Conservation (phyloP, 257 asterid genomes). For the Gentiana dahurica region DNA sequence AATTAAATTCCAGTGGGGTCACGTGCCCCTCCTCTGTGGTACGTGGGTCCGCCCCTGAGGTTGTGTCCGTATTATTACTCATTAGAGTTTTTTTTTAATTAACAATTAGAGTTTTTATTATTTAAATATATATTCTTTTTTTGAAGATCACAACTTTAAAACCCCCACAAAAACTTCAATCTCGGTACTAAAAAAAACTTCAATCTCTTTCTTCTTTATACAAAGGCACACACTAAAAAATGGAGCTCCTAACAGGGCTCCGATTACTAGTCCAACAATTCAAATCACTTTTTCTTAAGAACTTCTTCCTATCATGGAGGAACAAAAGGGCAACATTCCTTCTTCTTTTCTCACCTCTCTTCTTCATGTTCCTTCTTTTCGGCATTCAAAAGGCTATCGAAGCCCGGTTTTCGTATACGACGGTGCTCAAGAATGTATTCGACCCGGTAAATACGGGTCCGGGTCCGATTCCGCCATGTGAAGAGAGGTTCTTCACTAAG, state of each 20-base stretch:
- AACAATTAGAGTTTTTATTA: too few relatives aligned
- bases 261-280: conserved; percentile 15
- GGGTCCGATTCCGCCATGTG: conserved; percentile 17
- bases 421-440: conserved; percentile 7
- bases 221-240: background rate
- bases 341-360: conserved; percentile 14
- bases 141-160: too few relatives aligned
- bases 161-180: too few relatives aligned
- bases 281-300: conserved; percentile 15
- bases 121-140: too few relatives aligned
- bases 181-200: too few relatives aligned
- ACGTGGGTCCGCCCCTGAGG: too few relatives aligned
- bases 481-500: conserved; percentile 11
- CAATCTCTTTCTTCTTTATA: background rate
- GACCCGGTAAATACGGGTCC: conserved; percentile 7
- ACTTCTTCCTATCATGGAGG: conserved; percentile 20
- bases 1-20: too few relatives aligned
- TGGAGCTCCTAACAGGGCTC: conserved; percentile 12
- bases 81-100: too few relatives aligned
- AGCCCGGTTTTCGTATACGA: conserved; percentile 8
- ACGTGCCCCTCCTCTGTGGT: too few relatives aligned
- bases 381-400: conserved; percentile 18
- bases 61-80: too few relatives aligned
- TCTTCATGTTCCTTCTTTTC: conserved; percentile 20
- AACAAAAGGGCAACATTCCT: conserved; percentile 13